phyloP scores from a whole-genome alignment of 2,329 filamentous ascomycete species.

The Fusarium mundagurra region DNA sequence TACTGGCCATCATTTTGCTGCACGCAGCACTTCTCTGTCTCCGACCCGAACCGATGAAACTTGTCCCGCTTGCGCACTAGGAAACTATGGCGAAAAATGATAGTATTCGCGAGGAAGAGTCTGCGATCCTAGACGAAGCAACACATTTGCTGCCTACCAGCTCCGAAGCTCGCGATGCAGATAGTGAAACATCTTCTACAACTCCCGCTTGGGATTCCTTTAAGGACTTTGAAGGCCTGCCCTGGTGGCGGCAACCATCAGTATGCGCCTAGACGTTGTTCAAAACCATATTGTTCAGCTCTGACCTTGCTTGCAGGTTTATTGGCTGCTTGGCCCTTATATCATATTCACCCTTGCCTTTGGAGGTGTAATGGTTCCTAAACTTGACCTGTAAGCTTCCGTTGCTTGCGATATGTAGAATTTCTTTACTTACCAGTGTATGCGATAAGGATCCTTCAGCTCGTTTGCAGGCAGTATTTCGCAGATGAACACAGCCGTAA shows the following conservation, averaged over 20 bases:
- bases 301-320: conserved; percentile 65
- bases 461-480: conserved; percentile 87
- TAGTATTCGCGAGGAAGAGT: conserved; percentile 4
- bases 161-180: conserved; percentile 13
- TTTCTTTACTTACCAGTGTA: conserved; percentile 25
- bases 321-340: conserved; percentile 85
- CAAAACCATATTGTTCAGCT: conserved; percentile 1
- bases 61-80: background rate
- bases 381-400: conserved; percentile 74
- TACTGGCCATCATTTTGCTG: conserved; percentile 7
- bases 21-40: conserved; percentile 5
- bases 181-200: conserved; percentile 22
- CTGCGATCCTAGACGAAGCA: conserved; percentile 45
- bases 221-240: conserved; percentile 68
- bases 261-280: conserved; percentile 52
- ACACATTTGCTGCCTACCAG: conserved; percentile 51
- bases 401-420: background rate
- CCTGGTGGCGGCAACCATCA: conserved; percentile 72
- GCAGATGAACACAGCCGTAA: conserved; percentile 69
- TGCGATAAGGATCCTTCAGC: conserved; percentile 70
- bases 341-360: conserved; percentile 85
- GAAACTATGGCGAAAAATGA: conserved; percentile 22
- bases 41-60: conserved; percentile 1
- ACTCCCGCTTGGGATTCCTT: conserved; percentile 57
- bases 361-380: conserved; percentile 86